Conservation (phyloP, 805 yeast genomes). For the Kazachstania kunashirensis region DNA sequence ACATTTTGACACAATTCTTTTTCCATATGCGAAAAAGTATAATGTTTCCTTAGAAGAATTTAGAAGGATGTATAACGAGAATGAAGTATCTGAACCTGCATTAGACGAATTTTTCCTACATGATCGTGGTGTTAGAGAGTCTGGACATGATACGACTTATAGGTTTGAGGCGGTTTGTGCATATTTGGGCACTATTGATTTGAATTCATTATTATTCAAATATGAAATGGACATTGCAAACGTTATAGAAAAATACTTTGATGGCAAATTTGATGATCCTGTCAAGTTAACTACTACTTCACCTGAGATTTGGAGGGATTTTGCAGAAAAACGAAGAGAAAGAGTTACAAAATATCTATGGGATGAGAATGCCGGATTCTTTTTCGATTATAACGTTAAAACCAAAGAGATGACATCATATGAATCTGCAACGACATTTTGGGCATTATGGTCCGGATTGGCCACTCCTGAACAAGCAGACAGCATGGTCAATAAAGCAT, state of each 20-base stretch:
- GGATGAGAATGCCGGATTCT: conserved; percentile 70
- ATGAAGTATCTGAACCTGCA: conserved; percentile 57
- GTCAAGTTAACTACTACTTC: conserved; percentile 34
- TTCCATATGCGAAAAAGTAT: conserved; percentile 60
- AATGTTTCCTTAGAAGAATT: conserved; percentile 50
- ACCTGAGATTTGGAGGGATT: conserved; percentile 45
- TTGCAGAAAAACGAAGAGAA: conserved; percentile 45
- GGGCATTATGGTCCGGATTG: conserved; percentile 81
- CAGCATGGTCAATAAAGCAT: conserved; percentile 42
- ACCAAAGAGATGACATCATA: conserved; percentile 45
- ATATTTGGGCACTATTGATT: conserved; percentile 77
- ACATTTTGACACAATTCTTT: conserved; percentile 67
- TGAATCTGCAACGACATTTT: conserved; percentile 80
- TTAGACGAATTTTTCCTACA: conserved; percentile 81
- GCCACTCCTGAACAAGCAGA: conserved; percentile 62
- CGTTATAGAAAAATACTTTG: conserved; percentile 46
- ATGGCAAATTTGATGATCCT: conserved; percentile 34
- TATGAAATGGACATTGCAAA: conserved; percentile 77
- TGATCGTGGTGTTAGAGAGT: conserved; percentile 89
- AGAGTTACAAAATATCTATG: conserved; percentile 60
- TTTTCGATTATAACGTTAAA: conserved; percentile 72
- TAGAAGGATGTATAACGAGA: conserved; percentile 55
- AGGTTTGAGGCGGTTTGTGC: conserved; percentile 85
- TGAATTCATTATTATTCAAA: conserved; percentile 76
- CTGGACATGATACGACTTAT: conserved; percentile 91